Base-by-base conservation (phyloP, 2,329 filamentous ascomycete species). In the Ophiostoma australiae region DNA sequence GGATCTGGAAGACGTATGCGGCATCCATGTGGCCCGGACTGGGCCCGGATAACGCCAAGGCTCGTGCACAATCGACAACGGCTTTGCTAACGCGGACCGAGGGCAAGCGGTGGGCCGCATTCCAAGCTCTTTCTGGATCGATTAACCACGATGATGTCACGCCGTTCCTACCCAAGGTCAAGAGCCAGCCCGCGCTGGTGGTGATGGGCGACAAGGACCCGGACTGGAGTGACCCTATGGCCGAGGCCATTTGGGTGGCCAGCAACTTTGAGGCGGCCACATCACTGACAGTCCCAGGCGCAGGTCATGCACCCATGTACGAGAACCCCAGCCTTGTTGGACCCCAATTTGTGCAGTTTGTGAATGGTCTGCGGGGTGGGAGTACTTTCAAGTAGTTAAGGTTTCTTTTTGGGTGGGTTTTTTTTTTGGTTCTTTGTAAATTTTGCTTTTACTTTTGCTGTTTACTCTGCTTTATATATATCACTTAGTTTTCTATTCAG, bases 191-290 rank as follows among this genome's bases (percentile, higher is more conserved):
- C 39, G 73, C 71, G 20, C 74, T 75, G 10, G 73, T 75, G 8
- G 74, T 75, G 15, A 67, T 75, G 15, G 74, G 74, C 67, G 73
- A 73, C 58, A 69, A 72, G 41, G 74, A 75, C 71, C 74, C 74
- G 6, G 74, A 75, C 72, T 75, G 73, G 73, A 65, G 35, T 37
- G 55, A 72, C 31, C 74, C 74, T 6, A 4, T 72, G 23, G 72
- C 66, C 48, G 74, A 75, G 71, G 74, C 74, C n/a, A 61, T 27
- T 27, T 75, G 74, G 74, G 72, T 75, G 20, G 73, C 73, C 11
- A 63, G 69, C 23, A 67, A 74, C 33, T 75, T 75, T 68, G 69
- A 7, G 7, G 20, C 33, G 5, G 68, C 70, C 15, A 69, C 69
- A 13, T 72, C 66, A 8, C 48, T 74, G 13, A 41, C 31, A 1